These are phyloP conservation scores for Aschersonia sp. DNA, from an alignment of 2,329 filamentous ascomycete genomes.

Conservation along the genomic window DNA sequence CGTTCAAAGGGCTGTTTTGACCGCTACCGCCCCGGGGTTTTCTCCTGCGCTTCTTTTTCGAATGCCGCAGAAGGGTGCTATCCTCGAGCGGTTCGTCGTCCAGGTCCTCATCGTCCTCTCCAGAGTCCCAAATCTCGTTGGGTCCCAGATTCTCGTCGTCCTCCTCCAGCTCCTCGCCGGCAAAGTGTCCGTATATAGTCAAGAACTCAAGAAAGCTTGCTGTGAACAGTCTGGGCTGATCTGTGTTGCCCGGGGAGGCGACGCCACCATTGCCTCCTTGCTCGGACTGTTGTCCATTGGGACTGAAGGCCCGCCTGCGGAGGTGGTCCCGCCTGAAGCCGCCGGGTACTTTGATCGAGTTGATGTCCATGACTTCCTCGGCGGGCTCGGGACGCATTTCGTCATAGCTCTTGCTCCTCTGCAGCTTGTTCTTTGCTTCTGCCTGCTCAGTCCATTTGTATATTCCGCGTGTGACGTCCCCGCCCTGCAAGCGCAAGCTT, in stretches of 20 bases:
- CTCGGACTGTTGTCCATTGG: slow-evolving; percentile 19
- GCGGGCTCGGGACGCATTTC: slow-evolving; percentile 65
- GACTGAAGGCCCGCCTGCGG: slow-evolving; percentile 57
- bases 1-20: slow-evolving; percentile 64
- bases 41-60: slow-evolving; percentile 57
- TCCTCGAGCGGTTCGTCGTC: slow-evolving; percentile 75
- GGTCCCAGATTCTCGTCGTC: slow-evolving; percentile 81
- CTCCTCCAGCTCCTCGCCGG: slow-evolving; percentile 90
- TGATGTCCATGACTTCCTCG: slow-evolving; percentile 70
- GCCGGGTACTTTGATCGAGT: slow-evolving; percentile 81
- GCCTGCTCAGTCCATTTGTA: slow-evolving; percentile 94
- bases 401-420: slow-evolving; percentile 81
- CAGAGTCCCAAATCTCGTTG: slow-evolving; percentile 84
- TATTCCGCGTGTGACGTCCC: slow-evolving; percentile 86
- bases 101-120: slow-evolving; percentile 53
- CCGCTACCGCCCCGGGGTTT: slow-evolving; percentile 61
- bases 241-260: slow-evolving; percentile 15
- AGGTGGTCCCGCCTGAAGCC: slow-evolving; percentile 88
- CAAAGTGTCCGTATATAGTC: slow-evolving; percentile 92
- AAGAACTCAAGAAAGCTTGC: slow-evolving; percentile 93
- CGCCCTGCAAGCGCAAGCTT: slow-evolving; percentile 81
- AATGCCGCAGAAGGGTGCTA: slow-evolving; percentile 68
- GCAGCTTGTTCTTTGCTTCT: slow-evolving; percentile 51
- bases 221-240: slow-evolving; percentile 52
- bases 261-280: slow-evolving; percentile 18